phyloP scores from a whole-genome alignment of 495 filamentous ascomycete genomes.

The Talaromyces thailandensis region DNA sequence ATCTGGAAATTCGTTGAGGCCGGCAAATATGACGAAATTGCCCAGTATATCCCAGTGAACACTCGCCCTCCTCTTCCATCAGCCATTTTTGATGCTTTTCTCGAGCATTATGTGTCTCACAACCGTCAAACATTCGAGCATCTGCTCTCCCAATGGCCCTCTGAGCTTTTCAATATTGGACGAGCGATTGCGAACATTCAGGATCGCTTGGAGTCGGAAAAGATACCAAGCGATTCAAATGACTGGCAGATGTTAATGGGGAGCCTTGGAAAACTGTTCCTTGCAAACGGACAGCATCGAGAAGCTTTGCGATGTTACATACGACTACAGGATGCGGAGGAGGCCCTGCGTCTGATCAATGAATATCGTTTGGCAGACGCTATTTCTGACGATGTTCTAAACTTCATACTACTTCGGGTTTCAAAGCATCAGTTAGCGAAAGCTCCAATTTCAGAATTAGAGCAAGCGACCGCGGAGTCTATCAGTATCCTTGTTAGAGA shows the following conservation, averaged over 20 bases:
- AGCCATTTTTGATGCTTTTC: constrained; percentile 75
- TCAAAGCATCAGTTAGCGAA: constrained; percentile 59
- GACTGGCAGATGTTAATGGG: constrained; percentile 83
- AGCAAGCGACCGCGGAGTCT: constrained; percentile 68
- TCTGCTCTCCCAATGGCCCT: constrained; percentile 76
- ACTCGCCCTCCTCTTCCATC: constrained; percentile 72
- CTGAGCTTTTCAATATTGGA: constrained; percentile 70
- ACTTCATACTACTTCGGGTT: constrained; percentile 79
- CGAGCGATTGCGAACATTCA: constrained; percentile 63
- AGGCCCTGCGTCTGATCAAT: constrained; percentile 73
- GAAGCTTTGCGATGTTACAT: constrained; percentile 88
- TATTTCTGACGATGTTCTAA: constrained; percentile 78
- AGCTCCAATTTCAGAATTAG: constrained; percentile 61
- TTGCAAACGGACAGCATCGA: constrained; percentile 66
- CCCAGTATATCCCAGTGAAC: constrained; percentile 67
- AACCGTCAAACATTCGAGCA: constrained; percentile 63
- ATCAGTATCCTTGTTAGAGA: constrained; percentile 84
- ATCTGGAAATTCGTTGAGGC: constrained; percentile 81
- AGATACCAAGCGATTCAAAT: constrained; percentile 60
- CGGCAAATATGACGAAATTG: constrained; percentile 80
- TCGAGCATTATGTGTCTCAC: constrained; percentile 72
- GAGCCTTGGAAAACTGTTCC: constrained; percentile 71
- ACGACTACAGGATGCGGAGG: constrained; percentile 80
- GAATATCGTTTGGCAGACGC: constrained; percentile 79
- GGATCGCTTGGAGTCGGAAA: constrained; percentile 58